Percentiles rank a stretch among this genome's conserved stretches.
Conservation (phyloP, 805 yeast genomes). For the Sungouiozyma ichnusensis region DNA sequence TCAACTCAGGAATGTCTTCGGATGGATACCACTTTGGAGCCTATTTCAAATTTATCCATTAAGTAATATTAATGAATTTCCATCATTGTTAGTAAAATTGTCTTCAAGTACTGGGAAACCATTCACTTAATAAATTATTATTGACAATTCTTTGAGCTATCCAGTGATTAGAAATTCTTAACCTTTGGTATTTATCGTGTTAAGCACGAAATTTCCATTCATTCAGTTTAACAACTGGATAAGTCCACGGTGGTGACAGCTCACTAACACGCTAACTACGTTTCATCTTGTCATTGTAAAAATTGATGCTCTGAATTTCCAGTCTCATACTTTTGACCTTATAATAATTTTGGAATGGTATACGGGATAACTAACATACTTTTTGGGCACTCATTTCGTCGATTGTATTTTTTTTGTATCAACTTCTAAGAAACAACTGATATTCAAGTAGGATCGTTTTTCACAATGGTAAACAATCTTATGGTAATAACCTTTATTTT, state of each 20-base stretch:
- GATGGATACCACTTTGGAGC: slow-evolving; percentile 92
- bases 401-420: slow-evolving; percentile 5
- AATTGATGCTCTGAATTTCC: too few relatives aligned
- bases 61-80: slow-evolving; percentile 2
- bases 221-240: too few relatives aligned
- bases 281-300: too few relatives aligned
- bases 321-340: too few relatives aligned
- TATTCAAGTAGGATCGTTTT: background rate
- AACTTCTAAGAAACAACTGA: background rate
- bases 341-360: background rate
- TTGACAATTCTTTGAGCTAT: too few relatives aligned
- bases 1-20: slow-evolving; percentile 77
- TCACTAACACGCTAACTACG: too few relatives aligned
- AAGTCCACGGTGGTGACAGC: too few relatives aligned
- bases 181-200: too few relatives aligned
- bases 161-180: too few relatives aligned
- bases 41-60: slow-evolving; percentile 16
- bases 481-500: background rate
- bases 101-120: background rate
- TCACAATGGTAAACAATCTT: background rate
- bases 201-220: too few relatives aligned
- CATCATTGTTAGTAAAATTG: background rate
- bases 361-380: slow-evolving; percentile 16
- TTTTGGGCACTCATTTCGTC: slow-evolving; percentile 30
- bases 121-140: slow-evolving; percentile 8